These are phyloP conservation scores for Malassezia vespertilionis DNA, from an alignment of 1,284 basidiomycete species.

Conservation along the genomic window DNA sequence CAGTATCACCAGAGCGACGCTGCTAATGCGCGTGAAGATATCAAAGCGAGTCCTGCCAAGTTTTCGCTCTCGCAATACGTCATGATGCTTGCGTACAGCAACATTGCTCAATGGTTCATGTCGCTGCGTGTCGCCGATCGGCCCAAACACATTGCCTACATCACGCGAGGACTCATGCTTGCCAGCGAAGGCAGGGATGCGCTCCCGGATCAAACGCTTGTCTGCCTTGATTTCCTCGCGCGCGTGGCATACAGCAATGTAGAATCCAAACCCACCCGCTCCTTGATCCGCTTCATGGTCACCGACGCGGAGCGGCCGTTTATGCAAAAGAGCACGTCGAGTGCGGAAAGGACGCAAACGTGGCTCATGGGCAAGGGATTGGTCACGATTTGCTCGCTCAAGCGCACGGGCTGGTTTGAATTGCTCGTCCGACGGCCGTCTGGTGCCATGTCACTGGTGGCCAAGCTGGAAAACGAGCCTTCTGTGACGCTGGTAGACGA, in stretches of 20 bases:
- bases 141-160: constrained; percentile 69
- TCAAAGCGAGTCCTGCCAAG: constrained; percentile 46
- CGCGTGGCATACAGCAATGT: constrained; percentile 89
- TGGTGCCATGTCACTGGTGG: constrained; percentile 72
- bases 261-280: constrained; percentile 74
- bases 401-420: constrained; percentile 76
- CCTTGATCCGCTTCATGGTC: constrained; percentile 61
- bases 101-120: constrained; percentile 91
- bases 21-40: constrained; percentile 34
- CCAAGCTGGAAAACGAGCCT: constrained; percentile 71
- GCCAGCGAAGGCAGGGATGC: constrained; percentile 68
- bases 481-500: constrained; percentile 4
- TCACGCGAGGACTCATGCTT: constrained; percentile 73
- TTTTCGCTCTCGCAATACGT: constrained; percentile 93
- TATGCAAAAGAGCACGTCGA: no score
- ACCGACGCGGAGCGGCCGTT: constrained; percentile 24
- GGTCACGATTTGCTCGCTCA: constrained; percentile 67
- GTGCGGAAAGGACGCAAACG: constrained; percentile 53
- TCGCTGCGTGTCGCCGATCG: constrained; percentile 76
- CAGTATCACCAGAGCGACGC: constrained; percentile 54
- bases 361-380: constrained; percentile 83
- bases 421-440: constrained; percentile 76
- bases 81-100: constrained; percentile 80
- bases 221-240: constrained; percentile 95
- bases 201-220: constrained; percentile 82